Conservation (phyloP, 2,329 filamentous ascomycete genomes). For the Penicillium sp. region DNA sequence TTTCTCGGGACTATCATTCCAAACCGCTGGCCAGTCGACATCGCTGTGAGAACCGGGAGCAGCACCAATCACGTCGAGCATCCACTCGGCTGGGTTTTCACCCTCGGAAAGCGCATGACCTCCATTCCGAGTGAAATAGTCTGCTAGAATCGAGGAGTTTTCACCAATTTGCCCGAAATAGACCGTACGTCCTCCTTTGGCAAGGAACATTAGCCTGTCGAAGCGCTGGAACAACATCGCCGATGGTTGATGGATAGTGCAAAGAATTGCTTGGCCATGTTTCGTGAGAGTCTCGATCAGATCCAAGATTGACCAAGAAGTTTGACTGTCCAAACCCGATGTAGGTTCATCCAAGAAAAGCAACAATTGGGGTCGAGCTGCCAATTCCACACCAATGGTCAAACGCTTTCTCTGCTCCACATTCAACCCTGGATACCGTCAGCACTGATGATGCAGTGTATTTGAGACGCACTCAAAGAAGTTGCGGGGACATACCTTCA, state of each 20-base stretch:
- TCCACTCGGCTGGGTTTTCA: constrained; percentile 71
- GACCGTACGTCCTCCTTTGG: constrained; percentile 48
- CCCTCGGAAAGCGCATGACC: constrained; percentile 53
- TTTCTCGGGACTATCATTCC: constrained; percentile 59
- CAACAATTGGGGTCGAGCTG: constrained; percentile 80
- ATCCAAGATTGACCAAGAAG: constrained; percentile 83
- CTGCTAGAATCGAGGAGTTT: constrained; percentile 44
- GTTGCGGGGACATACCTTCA: constrained; percentile 52
- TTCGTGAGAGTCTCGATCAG: constrained; percentile 84
- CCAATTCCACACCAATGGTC: constrained; percentile 91
- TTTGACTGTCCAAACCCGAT: constrained; percentile 85
- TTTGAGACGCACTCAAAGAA: too few relatives aligned
- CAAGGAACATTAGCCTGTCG: constrained; percentile 62
- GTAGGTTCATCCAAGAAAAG: constrained; percentile 92
- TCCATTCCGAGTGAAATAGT: constrained; percentile 66
- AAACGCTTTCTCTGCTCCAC: constrained; percentile 69
- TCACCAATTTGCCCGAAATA: neutral
- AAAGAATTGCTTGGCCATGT: constrained; percentile 82
- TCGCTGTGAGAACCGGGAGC: constrained; percentile 61
- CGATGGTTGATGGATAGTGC: constrained; percentile 90
- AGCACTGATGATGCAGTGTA: neutral
- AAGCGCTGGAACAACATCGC: constrained; percentile 88
- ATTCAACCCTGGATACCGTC: constrained; percentile 37
- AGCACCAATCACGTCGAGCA: constrained; percentile 58
- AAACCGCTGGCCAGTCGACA: constrained; percentile 54